phyloP scores from a whole-genome alignment of 768 basidiomycete species.

The Lactarius evosmus region DNA sequence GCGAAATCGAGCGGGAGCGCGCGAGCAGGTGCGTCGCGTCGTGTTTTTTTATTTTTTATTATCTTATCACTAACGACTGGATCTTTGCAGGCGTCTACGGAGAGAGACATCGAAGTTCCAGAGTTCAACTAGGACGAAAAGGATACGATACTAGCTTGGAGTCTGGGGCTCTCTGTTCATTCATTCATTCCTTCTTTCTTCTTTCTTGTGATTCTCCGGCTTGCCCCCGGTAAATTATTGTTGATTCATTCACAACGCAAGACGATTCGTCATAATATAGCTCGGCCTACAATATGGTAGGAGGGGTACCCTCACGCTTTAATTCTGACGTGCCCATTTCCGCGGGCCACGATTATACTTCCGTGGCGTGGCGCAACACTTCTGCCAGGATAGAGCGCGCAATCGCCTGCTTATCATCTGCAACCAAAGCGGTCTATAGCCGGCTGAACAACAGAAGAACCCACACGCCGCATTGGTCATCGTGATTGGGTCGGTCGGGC shows the following conservation, averaged over 20 bases:
- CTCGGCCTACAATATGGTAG: neutral
- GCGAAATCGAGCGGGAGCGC: slow-evolving; percentile 84
- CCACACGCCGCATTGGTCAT: too few relatives aligned
- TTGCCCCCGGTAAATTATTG: neutral
- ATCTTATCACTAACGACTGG: neutral
- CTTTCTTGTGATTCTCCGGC: neutral
- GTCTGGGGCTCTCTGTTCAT: neutral
- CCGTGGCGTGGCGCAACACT: neutral
- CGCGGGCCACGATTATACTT: too few relatives aligned
- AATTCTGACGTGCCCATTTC: neutral
- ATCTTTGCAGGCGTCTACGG: slow-evolving; percentile 47
- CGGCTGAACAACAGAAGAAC: too few relatives aligned
- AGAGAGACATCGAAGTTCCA: slow-evolving; percentile 68
- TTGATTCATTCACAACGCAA: neutral
- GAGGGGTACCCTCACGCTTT: neutral
- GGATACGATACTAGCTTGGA: slow-evolving; percentile 26
- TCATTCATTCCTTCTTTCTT: neutral
- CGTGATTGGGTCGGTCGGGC: too few relatives aligned
- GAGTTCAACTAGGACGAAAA: slow-evolving; percentile 33
- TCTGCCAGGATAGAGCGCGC: neutral
- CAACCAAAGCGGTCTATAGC: too few relatives aligned
- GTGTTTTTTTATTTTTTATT: neutral
- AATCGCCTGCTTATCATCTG: neutral
- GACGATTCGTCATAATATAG: neutral
- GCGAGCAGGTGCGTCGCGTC: slow-evolving; percentile 59